These are phyloP conservation scores for Hordeum vulgare DNA, from an alignment of 176 grass and related monocot species.

Conservation along the genomic window MorexV3_pseudomolecules_assembly NC_058520.1:345390434-345390933, in stretches of 20 bases:
- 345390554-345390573: constrained; percentile 21
- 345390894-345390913: no score
- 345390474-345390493: neutral
- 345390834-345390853: no score
- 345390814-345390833: no score
- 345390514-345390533: constrained; percentile 36
- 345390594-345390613: constrained; percentile 12
- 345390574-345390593: neutral
- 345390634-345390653: constrained; percentile 61
- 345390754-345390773: no score
- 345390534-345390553: constrained; percentile 18
- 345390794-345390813: no score
- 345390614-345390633: constrained; percentile 48
- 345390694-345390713: constrained; percentile 43
- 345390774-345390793: no score
- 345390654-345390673: constrained; percentile 47
- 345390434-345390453: no score
- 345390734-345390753: constrained; percentile 30
- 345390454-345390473: no score
- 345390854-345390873: no score
- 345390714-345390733: constrained; percentile 50
- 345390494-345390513: neutral
- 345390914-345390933: no score
- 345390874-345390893: no score
- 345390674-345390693: constrained; percentile 72